A percentile compares a stretch with the other conserved stretches of the same genome.
phyloP scores from a whole-genome alignment of 2,329 filamentous ascomycete genomes.

The Colletotrichum sp. region DNA sequence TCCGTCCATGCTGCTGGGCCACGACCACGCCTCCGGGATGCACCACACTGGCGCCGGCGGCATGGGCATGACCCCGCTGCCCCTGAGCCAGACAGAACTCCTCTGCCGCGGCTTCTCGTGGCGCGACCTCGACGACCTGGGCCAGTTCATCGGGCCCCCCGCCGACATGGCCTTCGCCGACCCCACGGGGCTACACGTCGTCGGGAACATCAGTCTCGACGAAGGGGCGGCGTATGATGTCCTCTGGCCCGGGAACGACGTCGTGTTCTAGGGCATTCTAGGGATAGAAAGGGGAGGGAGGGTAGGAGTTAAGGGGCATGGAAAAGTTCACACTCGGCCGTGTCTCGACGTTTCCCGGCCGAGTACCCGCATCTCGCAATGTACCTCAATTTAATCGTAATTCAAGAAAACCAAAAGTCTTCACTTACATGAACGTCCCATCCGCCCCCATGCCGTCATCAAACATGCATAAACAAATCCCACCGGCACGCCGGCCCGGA shows the following conservation, averaged over 20 bases:
- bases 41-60: background rate
- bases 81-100: background rate
- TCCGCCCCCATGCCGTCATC: background rate
- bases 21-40: background rate
- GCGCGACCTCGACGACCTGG: constrained; percentile 64
- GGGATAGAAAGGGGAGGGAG: background rate
- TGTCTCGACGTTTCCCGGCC: background rate
- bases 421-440: background rate
- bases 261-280: background rate
- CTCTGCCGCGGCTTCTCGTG: constrained; percentile 64
- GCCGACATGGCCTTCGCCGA: constrained; percentile 8
- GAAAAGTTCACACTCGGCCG: background rate
- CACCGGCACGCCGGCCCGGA: background rate
- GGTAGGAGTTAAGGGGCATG: background rate
- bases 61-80: background rate
- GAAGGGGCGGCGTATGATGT: constrained; percentile 8
- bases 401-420: background rate
- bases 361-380: background rate
- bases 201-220: background rate
- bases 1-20: background rate
- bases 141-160: constrained; percentile 49
- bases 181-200: background rate
- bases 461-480: background rate
- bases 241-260: constrained; percentile 16
- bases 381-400: background rate